Evolutionary conservation across 495 filamentous ascomycete genomes (phyloP).

Genomic region (Massariosphaeria phaeospora): DNA sequence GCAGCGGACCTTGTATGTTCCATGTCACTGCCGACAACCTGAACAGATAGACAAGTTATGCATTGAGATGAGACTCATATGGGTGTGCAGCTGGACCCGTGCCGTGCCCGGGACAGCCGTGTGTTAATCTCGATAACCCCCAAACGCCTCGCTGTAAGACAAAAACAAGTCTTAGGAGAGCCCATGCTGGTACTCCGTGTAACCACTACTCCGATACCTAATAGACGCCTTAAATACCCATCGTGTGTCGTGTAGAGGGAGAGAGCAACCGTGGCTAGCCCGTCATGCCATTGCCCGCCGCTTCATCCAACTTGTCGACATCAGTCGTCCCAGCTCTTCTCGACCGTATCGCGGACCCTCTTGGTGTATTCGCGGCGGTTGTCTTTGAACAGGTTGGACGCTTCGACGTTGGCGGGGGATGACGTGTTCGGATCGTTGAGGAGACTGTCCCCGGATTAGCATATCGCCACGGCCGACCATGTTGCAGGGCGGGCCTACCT

Average conservation of each 20-base stretch:
- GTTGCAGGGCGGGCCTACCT: slow-evolving; percentile 53
- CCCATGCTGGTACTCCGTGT: neutral
- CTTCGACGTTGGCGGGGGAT: slow-evolving; percentile 95
- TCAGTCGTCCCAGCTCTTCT: slow-evolving; percentile 93
- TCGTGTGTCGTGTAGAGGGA: no score
- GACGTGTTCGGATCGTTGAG: slow-evolving; percentile 97
- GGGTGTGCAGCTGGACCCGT: no score
- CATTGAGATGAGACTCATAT: no score
- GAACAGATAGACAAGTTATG: no score
- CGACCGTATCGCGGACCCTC: slow-evolving; percentile 90
- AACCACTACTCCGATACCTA: neutral
- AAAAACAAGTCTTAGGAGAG: no score
- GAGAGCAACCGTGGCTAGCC: no score
- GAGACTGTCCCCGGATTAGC: slow-evolving; percentile 53
- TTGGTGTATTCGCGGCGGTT: slow-evolving; percentile 95
- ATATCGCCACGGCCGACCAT: neutral
- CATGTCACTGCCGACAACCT: no score
- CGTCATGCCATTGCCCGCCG: neutral
- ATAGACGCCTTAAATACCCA: neutral
- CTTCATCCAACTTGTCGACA: neutral
- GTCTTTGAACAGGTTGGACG: slow-evolving; percentile 97
- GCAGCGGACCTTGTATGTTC: no score
- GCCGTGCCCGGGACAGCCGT: neutral
- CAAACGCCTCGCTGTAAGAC: slow-evolving; percentile 24
- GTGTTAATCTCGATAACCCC: neutral